A percentile compares a stretch with the other conserved stretches of the same genome.
phyloP scores from a whole-genome alignment of 176 grass and related monocot genomes.

The Secale cereale region DNA sequence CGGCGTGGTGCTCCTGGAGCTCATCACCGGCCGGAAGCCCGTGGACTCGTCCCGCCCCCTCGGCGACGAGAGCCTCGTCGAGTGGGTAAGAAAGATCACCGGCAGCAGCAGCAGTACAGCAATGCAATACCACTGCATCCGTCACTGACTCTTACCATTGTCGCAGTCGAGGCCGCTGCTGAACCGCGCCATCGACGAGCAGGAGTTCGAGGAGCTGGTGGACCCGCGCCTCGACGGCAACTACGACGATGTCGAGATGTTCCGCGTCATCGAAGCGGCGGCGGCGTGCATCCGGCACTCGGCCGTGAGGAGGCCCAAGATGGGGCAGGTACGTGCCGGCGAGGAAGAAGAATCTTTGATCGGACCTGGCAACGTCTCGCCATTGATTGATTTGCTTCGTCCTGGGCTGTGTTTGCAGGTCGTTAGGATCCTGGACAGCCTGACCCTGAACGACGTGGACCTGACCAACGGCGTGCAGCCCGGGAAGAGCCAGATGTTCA shows the following conservation, averaged over 20 bases:
- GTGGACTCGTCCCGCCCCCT: conserved; percentile 63
- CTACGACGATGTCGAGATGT: conserved; percentile 74
- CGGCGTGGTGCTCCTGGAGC: conserved; percentile 83
- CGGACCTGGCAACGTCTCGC: neutral
- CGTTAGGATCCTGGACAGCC: conserved; percentile 68
- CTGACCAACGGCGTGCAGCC: conserved; percentile 82
- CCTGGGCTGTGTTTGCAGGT: conserved; percentile 39
- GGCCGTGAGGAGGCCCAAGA: conserved; percentile 64
- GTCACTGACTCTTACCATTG: neutral
- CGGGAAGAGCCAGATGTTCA: conserved; percentile 84
- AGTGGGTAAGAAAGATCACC: conserved; percentile 69
- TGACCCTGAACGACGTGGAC: conserved; percentile 68
- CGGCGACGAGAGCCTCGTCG: conserved; percentile 87
- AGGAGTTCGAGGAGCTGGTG: conserved; percentile 64
- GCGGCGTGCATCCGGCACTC: conserved; percentile 92
- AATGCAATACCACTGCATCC: neutral
- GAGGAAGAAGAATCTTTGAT: neutral
- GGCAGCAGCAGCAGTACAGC: neutral
- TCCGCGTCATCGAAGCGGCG: conserved; percentile 68
- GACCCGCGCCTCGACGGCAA: conserved; percentile 57
- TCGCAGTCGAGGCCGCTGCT: conserved; percentile 65
- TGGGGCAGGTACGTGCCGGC: conserved; percentile 59
- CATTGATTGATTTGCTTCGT: neutral
- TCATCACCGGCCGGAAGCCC: conserved; percentile 85
- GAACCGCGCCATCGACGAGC: conserved; percentile 53